These are phyloP conservation scores for Globisporangium echinulatum DNA, from an alignment of 352 stramenopile species.

Conservation along the genomic window DNA sequence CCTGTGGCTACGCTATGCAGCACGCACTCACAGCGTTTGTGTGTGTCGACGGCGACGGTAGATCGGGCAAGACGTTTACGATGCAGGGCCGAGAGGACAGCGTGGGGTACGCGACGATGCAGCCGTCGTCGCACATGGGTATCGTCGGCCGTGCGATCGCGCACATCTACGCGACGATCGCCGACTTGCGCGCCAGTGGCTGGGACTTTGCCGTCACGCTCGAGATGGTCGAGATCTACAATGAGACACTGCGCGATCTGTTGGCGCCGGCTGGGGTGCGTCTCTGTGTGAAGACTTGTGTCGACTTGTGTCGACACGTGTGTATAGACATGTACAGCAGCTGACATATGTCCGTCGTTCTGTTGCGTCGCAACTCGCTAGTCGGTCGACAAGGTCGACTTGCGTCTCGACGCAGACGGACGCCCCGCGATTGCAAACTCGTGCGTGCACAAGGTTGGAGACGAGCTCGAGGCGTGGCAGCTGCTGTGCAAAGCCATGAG, in stretches of 20 bases:
- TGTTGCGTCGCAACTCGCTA: constrained; percentile 6
- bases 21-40: neutral
- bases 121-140: constrained; percentile 53
- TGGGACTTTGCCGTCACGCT: constrained; percentile 71
- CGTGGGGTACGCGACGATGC: constrained; percentile 22
- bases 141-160: constrained; percentile 76
- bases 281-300: neutral
- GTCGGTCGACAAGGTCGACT: constrained; percentile 61
- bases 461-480: constrained; percentile 60
- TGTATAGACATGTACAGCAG: neutral
- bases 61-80: constrained; percentile 85
- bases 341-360: too few species aligned
- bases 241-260: constrained; percentile 94
- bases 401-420: constrained; percentile 61
- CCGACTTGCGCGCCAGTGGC: constrained; percentile 49
- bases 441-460: constrained; percentile 41
- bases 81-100: constrained; percentile 71
- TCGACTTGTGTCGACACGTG: neutral
- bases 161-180: constrained; percentile 70
- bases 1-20: neutral
- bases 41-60: constrained; percentile 10
- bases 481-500: constrained; percentile 54
- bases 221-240: constrained; percentile 97
- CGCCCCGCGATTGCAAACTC: constrained; percentile 63
- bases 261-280: constrained; percentile 58